These are phyloP conservation scores for Cryphonectria parasitica DNA, from an alignment of 2,329 filamentous ascomycete species.

Conservation along the genomic window DNA sequence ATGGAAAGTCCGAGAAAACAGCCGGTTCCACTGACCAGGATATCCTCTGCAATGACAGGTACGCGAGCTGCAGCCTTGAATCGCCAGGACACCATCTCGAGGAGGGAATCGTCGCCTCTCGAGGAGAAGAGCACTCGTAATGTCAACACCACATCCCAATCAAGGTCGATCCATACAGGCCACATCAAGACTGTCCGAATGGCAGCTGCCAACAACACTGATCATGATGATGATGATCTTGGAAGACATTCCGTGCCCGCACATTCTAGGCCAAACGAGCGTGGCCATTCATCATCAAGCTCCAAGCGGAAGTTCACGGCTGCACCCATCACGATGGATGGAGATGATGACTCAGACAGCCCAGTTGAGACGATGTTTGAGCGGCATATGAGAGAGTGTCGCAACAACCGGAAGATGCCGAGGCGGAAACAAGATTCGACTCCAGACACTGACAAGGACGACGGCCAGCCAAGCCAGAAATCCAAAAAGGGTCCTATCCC, in stretches of 20 bases:
- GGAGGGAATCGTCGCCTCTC: neutral
- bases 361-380: conserved; percentile 23
- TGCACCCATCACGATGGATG: neutral
- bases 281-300: neutral
- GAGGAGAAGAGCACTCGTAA: neutral
- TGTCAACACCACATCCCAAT: neutral
- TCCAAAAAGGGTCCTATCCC: neutral
- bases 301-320: neutral
- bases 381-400: conserved; percentile 18
- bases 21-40: conserved; percentile 35
- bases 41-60: conserved; percentile 29
- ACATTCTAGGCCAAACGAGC: neutral
- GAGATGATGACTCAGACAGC: conserved; percentile 19
- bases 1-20: conserved; percentile 46
- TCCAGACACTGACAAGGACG: neutral
- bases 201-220: neutral
- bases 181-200: neutral
- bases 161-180: neutral
- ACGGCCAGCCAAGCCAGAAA: conserved; percentile 4
- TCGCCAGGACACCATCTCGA: neutral
- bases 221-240: neutral
- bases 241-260: neutral
- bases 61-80: conserved; percentile 37
- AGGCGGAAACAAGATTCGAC: neutral
- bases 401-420: neutral